Evolutionary conservation across 2,329 filamentous ascomycete genomes (phyloP).

Genomic region (Knoxdaviesia proteae): DNA sequence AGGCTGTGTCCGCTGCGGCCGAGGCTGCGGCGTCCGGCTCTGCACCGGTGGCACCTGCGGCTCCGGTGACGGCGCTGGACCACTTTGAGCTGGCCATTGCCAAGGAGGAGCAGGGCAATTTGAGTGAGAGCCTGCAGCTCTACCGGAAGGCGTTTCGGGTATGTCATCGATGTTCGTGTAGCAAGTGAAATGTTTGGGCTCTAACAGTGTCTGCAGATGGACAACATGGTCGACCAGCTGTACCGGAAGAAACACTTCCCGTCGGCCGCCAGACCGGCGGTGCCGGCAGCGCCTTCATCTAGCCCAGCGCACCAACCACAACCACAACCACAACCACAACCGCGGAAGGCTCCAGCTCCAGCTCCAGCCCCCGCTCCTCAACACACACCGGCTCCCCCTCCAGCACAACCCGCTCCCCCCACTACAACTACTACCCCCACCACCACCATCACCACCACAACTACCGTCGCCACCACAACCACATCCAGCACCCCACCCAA

Average conservation of each 20-base stretch:
- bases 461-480: background rate
- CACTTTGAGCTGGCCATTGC: slow-evolving; percentile 86
- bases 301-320: too few relatives aligned
- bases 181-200: background rate
- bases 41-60: too few relatives aligned
- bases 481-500: slow-evolving; percentile 19
- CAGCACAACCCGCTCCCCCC: too few relatives aligned
- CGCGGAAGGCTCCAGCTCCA: too few relatives aligned
- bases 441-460: background rate
- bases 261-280: slow-evolving; percentile 17
- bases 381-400: too few relatives aligned
- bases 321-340: too few relatives aligned
- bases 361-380: too few relatives aligned
- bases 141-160: slow-evolving; percentile 85
- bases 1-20: slow-evolving; percentile 3
- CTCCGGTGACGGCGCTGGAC: slow-evolving; percentile 59
- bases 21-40: slow-evolving; percentile 11
- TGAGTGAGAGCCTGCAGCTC: slow-evolving; percentile 71
- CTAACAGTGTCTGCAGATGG: slow-evolving; percentile 35
- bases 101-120: slow-evolving; percentile 62
- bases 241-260: slow-evolving; percentile 91
- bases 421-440: too few relatives aligned
- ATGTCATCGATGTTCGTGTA: slow-evolving; percentile 8
- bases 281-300: too few relatives aligned
- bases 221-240: slow-evolving; percentile 59